These are phyloP conservation scores for Plasmodium reichenowi DNA, from an alignment of 169 alveolate species.

Conservation along the genomic window DNA sequence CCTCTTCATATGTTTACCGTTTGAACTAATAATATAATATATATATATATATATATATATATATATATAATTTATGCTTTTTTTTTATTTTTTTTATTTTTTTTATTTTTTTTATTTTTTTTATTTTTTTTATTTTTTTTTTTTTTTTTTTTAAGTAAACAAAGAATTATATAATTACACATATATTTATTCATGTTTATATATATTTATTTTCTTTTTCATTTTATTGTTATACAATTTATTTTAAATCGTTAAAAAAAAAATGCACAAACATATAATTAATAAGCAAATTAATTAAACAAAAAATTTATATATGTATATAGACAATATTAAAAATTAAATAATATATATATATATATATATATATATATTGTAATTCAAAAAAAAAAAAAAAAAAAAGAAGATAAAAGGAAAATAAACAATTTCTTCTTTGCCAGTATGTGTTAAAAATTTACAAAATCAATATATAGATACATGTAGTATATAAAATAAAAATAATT, in stretches of 20 bases:
- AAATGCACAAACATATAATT: constrained; percentile 4
- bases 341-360: neutral
- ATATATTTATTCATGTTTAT: too few species aligned
- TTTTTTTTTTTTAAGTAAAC: too few species aligned
- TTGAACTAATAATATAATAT: constrained; percentile 30
- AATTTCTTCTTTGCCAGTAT: neutral
- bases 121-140: too few species aligned
- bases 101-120: too few species aligned
- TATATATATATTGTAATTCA: constrained; percentile 1
- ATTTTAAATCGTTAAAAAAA: neutral
- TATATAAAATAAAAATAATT: too few species aligned
- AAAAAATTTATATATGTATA: neutral
- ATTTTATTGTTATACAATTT: neutral
- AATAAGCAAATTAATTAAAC: constrained; percentile 1
- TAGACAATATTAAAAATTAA: neutral
- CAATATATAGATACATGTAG: neutral
- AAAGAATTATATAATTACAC: too few species aligned
- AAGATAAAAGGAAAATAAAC: too few species aligned
- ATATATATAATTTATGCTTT: too few species aligned
- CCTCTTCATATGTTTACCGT: constrained; percentile 94
- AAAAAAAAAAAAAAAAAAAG: neutral
- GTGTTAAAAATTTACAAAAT: neutral
- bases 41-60: too few species aligned
- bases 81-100: too few species aligned
- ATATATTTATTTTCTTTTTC: neutral